Evolutionary conservation across 208 protist genomes (phyloP).

Genomic region (Leishmania lainsoni): DNA sequence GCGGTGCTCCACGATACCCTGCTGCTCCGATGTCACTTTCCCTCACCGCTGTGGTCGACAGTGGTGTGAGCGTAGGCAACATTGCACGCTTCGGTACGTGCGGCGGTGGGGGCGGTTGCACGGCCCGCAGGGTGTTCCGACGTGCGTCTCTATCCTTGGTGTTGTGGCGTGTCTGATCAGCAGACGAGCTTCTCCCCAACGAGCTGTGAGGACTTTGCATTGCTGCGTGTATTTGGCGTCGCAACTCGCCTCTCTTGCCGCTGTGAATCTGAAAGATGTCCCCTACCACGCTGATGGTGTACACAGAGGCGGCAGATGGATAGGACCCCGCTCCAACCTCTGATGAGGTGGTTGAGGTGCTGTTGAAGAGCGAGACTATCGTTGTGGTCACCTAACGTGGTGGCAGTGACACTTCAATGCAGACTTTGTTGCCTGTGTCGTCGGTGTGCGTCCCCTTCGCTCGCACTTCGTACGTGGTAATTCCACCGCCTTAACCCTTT

Average conservation of each 20-base stretch:
- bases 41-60: not conserved
- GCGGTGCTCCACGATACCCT: not conserved
- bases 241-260: not conserved
- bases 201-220: constrained; percentile 5
- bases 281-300: not conserved
- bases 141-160: not conserved
- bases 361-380: constrained; percentile 10
- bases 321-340: not conserved
- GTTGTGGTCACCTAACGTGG: not conserved
- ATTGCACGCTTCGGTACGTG: constrained; percentile 12
- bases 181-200: not conserved
- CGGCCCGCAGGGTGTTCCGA: not conserved
- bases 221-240: not conserved
- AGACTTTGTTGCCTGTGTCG: not conserved
- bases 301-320: not conserved
- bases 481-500: not conserved
- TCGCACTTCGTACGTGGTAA: not conserved
- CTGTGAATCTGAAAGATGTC: not conserved
- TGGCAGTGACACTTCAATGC: not conserved
- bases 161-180: not conserved
- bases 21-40: not conserved
- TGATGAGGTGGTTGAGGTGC: not conserved
- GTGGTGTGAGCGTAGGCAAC: not conserved
- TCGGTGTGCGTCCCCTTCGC: too few relatives aligned
- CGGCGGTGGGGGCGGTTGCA: constrained; percentile 6